These are phyloP conservation scores for Globisporangium nodosum DNA, from an alignment of 352 stramenopile genomes.

Conservation along the genomic window DNA sequence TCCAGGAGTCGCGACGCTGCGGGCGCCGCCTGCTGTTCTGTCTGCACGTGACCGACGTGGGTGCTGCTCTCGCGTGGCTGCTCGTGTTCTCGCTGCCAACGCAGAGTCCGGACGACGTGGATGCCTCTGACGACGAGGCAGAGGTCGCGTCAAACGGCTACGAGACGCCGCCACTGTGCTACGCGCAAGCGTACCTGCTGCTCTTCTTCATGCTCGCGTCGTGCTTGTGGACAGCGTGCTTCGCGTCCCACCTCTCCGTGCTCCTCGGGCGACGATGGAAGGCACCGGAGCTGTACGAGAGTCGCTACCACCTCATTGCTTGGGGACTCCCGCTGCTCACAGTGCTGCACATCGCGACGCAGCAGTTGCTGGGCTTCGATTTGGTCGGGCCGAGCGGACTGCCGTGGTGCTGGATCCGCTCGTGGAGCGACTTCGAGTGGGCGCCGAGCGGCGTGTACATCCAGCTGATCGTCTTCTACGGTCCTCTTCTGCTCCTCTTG, in stretches of 20 bases:
- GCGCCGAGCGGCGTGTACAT: constrained; percentile 36
- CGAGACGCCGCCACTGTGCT: background rate
- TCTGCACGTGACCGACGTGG: constrained; percentile 50
- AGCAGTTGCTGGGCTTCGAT: constrained; percentile 35
- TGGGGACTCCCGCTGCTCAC: constrained; percentile 54
- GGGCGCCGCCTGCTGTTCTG: constrained; percentile 59
- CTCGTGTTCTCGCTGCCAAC: constrained; percentile 35
- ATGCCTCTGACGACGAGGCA: constrained; percentile 1
- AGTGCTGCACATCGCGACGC: constrained; percentile 36
- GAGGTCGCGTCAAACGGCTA: background rate
- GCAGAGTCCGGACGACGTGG: background rate
- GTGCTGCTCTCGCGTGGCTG: constrained; percentile 45
- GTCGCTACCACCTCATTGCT: constrained; percentile 57
- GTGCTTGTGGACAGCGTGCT: constrained; percentile 68
- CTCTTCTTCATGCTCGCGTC: constrained; percentile 69
- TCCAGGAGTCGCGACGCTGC: constrained; percentile 61
- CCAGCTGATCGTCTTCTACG: constrained; percentile 64
- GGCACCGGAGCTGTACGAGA: constrained; percentile 59
- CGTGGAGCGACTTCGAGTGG: constrained; percentile 60
- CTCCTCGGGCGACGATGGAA: constrained; percentile 45
- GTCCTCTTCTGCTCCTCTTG: constrained; percentile 37
- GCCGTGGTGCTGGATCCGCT: constrained; percentile 76
- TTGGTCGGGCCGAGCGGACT: constrained; percentile 58
- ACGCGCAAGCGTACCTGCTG: constrained; percentile 45
- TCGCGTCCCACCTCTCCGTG: constrained; percentile 73